Evolutionary conservation across 1,284 basidiomycete genomes (phyloP).

Genomic region (Puccinia coronata): DNA sequence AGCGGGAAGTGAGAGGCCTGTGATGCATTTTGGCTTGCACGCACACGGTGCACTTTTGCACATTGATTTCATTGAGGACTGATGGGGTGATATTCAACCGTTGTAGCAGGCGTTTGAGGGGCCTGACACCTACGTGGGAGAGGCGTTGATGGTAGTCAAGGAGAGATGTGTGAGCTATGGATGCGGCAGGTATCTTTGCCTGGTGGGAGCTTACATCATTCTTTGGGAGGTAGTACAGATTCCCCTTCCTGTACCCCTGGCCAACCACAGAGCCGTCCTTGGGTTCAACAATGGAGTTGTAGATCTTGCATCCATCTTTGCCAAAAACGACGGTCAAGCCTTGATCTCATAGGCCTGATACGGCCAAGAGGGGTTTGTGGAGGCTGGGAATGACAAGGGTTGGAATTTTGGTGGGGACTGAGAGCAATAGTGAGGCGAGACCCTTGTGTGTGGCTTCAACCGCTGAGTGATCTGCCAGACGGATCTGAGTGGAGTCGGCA

Average conservation of each 20-base stretch:
- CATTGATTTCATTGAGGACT: not conserved
- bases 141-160: not conserved
- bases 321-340: not conserved
- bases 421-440: not conserved
- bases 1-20: not conserved
- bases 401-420: not conserved
- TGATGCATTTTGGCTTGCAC: not conserved
- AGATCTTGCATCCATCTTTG: not conserved
- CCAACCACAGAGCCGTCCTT: no score
- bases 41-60: not conserved
- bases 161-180: not conserved
- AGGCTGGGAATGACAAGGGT: conserved; percentile 5
- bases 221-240: not conserved
- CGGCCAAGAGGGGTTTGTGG: not conserved
- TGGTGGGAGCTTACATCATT: not conserved
- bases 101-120: not conserved
- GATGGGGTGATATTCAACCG: not conserved
- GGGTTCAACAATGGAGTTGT: not conserved
- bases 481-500: not conserved
- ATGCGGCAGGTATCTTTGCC: no score
- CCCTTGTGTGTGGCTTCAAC: conserved; percentile 18
- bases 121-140: not conserved
- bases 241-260: not conserved
- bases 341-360: not conserved
- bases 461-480: not conserved